Conservation (phyloP, 257 asterid species). For the Gentiana straminea region DNA sequence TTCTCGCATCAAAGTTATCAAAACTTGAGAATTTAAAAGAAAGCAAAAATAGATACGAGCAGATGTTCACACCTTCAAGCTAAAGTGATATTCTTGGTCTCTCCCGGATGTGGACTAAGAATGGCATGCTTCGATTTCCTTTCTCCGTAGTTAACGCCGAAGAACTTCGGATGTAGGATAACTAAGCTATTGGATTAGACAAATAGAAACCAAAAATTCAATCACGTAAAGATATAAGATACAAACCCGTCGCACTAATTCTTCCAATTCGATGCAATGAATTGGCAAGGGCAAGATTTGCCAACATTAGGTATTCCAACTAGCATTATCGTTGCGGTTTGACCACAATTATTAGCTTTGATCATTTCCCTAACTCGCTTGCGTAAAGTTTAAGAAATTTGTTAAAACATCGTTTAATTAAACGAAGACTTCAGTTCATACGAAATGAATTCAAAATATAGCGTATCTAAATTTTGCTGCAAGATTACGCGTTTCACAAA, state of each 20-base stretch:
- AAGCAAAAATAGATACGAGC: not conserved
- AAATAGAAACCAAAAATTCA: too few species aligned
- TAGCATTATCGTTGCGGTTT: constrained; percentile 54
- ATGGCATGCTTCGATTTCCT: constrained; percentile 67
- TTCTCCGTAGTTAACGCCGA: constrained; percentile 52
- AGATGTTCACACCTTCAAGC: constrained; percentile 56
- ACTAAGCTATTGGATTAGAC: not conserved
- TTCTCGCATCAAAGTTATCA: too few species aligned
- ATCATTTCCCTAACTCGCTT: constrained; percentile 67
- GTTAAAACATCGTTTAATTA: too few species aligned
- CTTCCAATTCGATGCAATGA: constrained; percentile 89
- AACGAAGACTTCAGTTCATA: too few species aligned
- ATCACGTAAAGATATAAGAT: too few species aligned
- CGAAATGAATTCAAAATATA: too few species aligned
- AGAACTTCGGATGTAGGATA: constrained; percentile 8
- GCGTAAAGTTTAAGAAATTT: constrained; percentile 62
- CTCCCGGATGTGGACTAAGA: constrained; percentile 79
- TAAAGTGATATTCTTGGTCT: constrained; percentile 63
- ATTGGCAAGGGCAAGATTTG: constrained; percentile 90
- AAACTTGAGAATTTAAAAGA: too few species aligned
- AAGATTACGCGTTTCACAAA: too few species aligned
- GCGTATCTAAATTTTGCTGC: too few species aligned
- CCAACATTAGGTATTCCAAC: constrained; percentile 93
- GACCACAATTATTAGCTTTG: constrained; percentile 21
- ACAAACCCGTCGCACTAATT: constrained; percentile 73